Percentiles rank a stretch among this genome's conserved stretches.
Conservation (phyloP, 306 rosid genomes). For the Alnus rubra region DNA sequence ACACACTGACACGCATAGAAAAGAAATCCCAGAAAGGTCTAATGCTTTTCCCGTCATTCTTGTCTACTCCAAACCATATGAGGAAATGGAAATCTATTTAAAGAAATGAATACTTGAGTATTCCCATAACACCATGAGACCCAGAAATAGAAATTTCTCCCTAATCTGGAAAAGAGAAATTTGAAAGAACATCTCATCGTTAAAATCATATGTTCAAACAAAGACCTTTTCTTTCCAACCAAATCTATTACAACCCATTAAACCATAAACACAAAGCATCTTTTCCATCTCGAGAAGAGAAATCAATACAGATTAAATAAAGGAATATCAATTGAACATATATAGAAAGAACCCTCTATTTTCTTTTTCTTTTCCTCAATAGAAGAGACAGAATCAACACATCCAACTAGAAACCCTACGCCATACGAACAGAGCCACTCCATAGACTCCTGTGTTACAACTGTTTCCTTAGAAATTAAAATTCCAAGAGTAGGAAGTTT, state of each 20-base stretch:
- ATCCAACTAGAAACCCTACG: too few species aligned
- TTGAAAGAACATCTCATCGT: neutral
- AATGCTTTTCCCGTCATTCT: neutral
- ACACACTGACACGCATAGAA: neutral
- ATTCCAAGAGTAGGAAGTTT: neutral
- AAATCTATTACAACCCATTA: neutral
- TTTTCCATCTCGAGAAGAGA: neutral
- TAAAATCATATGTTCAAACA: neutral
- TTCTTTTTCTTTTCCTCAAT: too few species aligned
- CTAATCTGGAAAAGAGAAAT: conserved; percentile 26
- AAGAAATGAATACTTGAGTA: neutral
- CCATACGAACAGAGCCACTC: too few species aligned
- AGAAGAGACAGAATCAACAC: too few species aligned
- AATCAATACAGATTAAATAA: neutral
- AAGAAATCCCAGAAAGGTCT: neutral
- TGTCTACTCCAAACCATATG: neutral
- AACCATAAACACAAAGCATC: neutral
- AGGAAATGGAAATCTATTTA: conserved; percentile 21
- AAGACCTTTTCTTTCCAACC: neutral
- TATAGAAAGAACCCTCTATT: too few species aligned
- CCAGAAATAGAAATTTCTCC: conserved; percentile 19
- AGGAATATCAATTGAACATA: neutral
- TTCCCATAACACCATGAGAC: conserved; percentile 5
- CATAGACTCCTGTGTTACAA: neutral
- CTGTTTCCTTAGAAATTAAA: neutral